A percentile compares a stretch with the other conserved stretches of the same genome.
phyloP scores from a whole-genome alignment of 495 filamentous ascomycete genomes.

The Chaetomidium leptoderma region DNA sequence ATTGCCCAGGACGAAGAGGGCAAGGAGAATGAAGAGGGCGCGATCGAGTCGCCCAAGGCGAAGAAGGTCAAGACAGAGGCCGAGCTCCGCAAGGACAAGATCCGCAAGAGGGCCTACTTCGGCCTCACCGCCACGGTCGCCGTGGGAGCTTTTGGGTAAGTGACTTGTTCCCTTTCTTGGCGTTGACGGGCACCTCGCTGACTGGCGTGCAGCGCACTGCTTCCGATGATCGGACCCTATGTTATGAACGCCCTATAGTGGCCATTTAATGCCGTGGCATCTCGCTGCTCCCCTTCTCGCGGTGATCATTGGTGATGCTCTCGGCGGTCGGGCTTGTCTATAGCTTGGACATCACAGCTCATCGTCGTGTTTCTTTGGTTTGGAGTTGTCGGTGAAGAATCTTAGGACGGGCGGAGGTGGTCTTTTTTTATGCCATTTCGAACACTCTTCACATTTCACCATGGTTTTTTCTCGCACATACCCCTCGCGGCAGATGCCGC shows the following conservation, averaged over 20 bases:
- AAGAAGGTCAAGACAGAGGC: conserved; percentile 75
- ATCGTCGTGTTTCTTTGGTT: not conserved
- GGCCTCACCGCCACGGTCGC: conserved; percentile 78
- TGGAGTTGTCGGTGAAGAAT: conserved; percentile 16
- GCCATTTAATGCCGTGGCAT: not conserved
- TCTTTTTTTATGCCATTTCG: conserved; percentile 9
- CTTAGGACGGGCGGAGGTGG: not conserved
- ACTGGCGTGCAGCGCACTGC: conserved; percentile 26
- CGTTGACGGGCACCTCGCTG: not conserved
- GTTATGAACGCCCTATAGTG: conserved; percentile 45
- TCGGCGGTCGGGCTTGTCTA: not conserved
- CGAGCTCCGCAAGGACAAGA: conserved; percentile 74
- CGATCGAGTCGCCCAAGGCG: conserved; percentile 52
- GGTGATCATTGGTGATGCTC: not conserved
- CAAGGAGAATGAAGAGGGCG: conserved; percentile 40
- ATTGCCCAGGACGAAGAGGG: conserved; percentile 47
- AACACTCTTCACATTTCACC: conserved; percentile 2
- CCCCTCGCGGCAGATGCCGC: conserved; percentile 18
- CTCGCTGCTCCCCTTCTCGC: too few species aligned
- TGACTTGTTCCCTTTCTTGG: conserved; percentile 20
- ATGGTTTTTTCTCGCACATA: conserved; percentile 19
- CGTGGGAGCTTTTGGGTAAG: conserved; percentile 69
- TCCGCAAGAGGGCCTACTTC: conserved; percentile 75
- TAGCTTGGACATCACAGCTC: not conserved
- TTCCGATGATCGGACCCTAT: conserved; percentile 55